Evolutionary conservation across 306 rosid genomes (phyloP).

Genomic region (Citrullus colocynthis): DNA sequence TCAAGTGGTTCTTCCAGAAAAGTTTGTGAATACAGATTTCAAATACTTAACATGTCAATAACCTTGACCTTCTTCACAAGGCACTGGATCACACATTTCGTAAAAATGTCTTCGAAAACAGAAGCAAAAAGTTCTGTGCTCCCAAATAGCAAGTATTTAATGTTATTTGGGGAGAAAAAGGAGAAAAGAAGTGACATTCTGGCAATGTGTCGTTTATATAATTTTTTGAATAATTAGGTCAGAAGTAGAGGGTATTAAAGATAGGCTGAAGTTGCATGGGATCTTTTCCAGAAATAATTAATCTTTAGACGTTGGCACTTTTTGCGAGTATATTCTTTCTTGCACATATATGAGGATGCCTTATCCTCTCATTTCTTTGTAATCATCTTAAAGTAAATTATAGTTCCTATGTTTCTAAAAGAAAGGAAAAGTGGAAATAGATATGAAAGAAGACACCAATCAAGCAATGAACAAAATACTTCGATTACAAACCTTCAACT

Average conservation of each 20-base stretch:
- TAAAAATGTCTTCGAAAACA: background rate
- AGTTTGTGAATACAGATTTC: background rate
- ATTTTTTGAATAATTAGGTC: background rate
- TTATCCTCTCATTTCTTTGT: background rate
- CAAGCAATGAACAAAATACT: constrained; percentile 8
- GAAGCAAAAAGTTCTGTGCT: background rate
- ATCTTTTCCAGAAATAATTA: background rate
- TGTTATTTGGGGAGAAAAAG: background rate
- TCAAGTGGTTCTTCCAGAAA: background rate
- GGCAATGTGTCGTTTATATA: background rate
- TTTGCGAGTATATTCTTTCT: background rate
- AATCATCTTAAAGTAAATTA: background rate
- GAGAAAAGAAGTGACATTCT: background rate
- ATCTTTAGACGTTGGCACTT: background rate
- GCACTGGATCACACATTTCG: background rate
- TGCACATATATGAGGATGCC: background rate
- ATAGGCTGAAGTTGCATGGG: background rate
- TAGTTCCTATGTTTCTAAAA: background rate
- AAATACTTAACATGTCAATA: background rate
- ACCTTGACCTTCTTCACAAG: background rate
- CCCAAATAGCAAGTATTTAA: background rate
- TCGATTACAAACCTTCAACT: constrained; percentile 35
- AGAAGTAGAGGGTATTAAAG: background rate
- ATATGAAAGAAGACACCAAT: background rate
- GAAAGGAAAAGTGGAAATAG: constrained; percentile 1